Evolutionary conservation across 2,329 filamentous ascomycete genomes (phyloP), one percentile per base, ranked within the genome.

Genomic region (Paecilomyces niveus): DNA sequence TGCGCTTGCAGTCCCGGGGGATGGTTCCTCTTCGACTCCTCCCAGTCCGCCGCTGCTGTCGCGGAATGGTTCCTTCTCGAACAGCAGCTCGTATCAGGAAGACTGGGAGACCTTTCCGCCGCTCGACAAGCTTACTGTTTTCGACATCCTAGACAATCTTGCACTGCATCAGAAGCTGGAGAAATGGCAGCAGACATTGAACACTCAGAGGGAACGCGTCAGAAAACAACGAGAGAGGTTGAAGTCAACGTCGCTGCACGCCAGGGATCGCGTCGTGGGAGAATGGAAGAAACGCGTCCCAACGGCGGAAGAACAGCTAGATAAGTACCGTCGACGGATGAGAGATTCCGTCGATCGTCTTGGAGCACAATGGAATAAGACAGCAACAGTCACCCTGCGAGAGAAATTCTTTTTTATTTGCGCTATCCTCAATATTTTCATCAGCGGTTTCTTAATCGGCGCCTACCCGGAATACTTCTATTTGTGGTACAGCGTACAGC

Each of bases 321-420:
- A 95, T 52, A 90, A 90, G 67, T 97, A 97, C 74, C 85, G 88
- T 65, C 89, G 86, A 73, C 89, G 89, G 59, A 94, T 97, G 91
- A 88, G 88, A 64, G 82, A 84, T 54, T 91, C 88, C 54, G 92
- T 97, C n/a, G 92, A 97, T 67, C 89, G 90, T 64, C 82, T 97
- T 33, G 89, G 88, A 61, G 85, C 83, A 64, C 86, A 86, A 68
- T 99, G 93, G 92, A 94, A 90, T 70, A 89, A 96, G 70, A 90
- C 89, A 18, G 91, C 91, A 68, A 87, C 86, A 8, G 92, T 99
- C 66, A 97, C 92, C 1, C 76, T 90, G 54, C 87, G 92, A 59
- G 94, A 99, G 78, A 99, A 99, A 81, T 80, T 95, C 54, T 92
- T 93, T 5, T 99, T 99, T 75, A 97, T 99, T 62, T 93, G 87